Conservation (phyloP, 2,329 filamentous ascomycete species). For the Alternaria alternata region DNA sequence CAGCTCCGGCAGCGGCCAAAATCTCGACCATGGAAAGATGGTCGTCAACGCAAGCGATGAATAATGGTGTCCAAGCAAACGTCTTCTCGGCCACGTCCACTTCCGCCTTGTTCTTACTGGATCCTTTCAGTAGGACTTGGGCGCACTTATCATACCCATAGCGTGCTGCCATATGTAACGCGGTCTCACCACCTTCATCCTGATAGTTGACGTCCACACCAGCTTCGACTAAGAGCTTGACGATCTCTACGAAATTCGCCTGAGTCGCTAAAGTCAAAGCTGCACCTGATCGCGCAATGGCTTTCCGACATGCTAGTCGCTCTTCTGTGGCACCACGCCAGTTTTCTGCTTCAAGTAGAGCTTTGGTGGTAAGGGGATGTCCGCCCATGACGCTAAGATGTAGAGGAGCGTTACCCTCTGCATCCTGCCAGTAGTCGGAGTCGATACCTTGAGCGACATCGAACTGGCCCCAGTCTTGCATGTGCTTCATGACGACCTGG, state of each 20-base stretch:
- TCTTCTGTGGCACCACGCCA: constrained; percentile 72
- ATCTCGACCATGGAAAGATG: constrained; percentile 77
- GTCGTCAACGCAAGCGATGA: constrained; percentile 90
- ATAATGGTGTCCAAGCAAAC: constrained; percentile 94
- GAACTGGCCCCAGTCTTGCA: constrained; percentile 90
- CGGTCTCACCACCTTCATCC: constrained; percentile 88
- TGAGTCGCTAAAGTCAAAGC: constrained; percentile 88
- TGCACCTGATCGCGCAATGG: constrained; percentile 83
- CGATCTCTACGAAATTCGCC: constrained; percentile 83
- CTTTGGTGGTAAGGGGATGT: constrained; percentile 83
- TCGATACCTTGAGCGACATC: constrained; percentile 87
- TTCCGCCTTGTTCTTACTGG: constrained; percentile 73
- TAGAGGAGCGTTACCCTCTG: constrained; percentile 87
- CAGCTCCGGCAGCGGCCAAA: constrained; percentile 79
- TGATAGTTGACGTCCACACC: constrained; percentile 94
- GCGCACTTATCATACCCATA: constrained; percentile 87
- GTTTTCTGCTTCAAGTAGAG: constrained; percentile 80
- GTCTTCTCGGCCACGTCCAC: constrained; percentile 81
- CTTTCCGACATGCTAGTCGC: constrained; percentile 71
- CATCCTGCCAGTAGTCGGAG: constrained; percentile 86
- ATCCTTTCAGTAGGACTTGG: constrained; percentile 75
- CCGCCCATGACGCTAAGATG: constrained; percentile 93
- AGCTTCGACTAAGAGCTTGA: constrained; percentile 85
- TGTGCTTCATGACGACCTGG: constrained; percentile 83
- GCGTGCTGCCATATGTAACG: constrained; percentile 88